Base-by-base conservation (phyloP, 2,329 filamentous ascomycete genomes). In the Macrophomina tecta region DNA sequence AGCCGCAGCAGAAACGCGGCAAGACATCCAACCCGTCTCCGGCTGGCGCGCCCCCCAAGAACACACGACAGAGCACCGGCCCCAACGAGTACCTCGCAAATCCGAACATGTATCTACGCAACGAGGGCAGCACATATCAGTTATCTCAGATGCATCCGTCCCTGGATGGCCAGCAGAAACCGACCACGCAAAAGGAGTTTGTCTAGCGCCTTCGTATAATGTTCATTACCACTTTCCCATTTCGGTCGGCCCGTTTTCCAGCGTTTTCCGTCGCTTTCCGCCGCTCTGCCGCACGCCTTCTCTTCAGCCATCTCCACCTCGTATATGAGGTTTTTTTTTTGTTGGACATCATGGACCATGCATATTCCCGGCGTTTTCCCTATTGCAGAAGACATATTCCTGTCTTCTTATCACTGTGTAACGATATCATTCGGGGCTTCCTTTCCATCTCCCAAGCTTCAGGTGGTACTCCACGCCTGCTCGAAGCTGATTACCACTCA, bases 131-230 rank as follows among this genome's bases (percentile, higher is more conserved):
- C 58, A 23, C 58, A 8, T 62, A 32, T 18, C 32, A 49, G 42
- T 45, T 62, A 2, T 62, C 58, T 5, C 58, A 62, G 32, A 40
- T 62, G 58, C 58, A 62, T 14, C 58, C 58, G n/a, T 62, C 58
- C n/a, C 58, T 62, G 8, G 58, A 62, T n/a, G 45, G 45, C 58
- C 42, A 48, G 42, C 58, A 62, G 32, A 62, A 48, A 38, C 45
- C 58, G 30, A 28, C 45, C 30, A 18, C n/a, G 28, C 16, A 28
- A 4, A 62, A 62, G 58, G 58, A 62, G 42, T 49, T 62, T 23
- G 58, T 62, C 5, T 62, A 62, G 56, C 38, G 14, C 5, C 28
- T 18, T 32, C 40, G 18, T 28, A 16, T 42, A n/a, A 28, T 60
- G 6, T 40, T 16, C n/a, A 36, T 36, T 42, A 23, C 18, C 18